Conservation (phyloP, 768 basidiomycete genomes). For the Boletales sp. region DNA sequence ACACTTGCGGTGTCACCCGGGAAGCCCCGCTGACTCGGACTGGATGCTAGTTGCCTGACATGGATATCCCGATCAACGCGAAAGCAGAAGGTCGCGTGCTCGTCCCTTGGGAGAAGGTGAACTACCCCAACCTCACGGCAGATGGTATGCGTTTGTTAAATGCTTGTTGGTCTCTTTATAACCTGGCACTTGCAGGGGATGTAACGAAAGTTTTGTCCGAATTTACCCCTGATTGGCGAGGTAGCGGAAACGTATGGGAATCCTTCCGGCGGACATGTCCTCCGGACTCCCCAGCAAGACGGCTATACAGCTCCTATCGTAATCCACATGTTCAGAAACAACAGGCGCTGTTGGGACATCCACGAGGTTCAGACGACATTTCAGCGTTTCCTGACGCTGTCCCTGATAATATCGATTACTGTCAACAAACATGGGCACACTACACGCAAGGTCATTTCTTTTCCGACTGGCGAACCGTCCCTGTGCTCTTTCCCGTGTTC, state of each 20-base stretch:
- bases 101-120: conserved; percentile 86
- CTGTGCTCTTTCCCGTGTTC: conserved; percentile 88
- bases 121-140: conserved; percentile 67
- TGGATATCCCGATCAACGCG: conserved; percentile 93
- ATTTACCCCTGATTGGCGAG: conserved; percentile 83
- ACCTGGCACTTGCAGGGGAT: conserved; percentile 34
- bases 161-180: background rate
- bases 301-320: conserved; percentile 77
- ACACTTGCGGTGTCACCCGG: background rate
- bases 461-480: conserved; percentile 91
- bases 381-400: conserved; percentile 62
- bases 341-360: conserved; percentile 26
- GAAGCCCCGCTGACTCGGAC: background rate
- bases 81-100: conserved; percentile 92
- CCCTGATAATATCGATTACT: conserved; percentile 71
- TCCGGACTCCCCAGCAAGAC: conserved; percentile 73
- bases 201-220: conserved; percentile 54
- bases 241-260: conserved; percentile 88
- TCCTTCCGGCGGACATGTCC: conserved; percentile 90
- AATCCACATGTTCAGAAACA: conserved; percentile 33
- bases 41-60: conserved; percentile 69
- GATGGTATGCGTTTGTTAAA: conserved; percentile 23
- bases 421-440: conserved; percentile 78
- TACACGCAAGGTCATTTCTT: conserved; percentile 94
- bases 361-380: conserved; percentile 41